phyloP scores from a whole-genome alignment of 345 rosid genomes.

The Rhodamnia rubescens region DNA sequence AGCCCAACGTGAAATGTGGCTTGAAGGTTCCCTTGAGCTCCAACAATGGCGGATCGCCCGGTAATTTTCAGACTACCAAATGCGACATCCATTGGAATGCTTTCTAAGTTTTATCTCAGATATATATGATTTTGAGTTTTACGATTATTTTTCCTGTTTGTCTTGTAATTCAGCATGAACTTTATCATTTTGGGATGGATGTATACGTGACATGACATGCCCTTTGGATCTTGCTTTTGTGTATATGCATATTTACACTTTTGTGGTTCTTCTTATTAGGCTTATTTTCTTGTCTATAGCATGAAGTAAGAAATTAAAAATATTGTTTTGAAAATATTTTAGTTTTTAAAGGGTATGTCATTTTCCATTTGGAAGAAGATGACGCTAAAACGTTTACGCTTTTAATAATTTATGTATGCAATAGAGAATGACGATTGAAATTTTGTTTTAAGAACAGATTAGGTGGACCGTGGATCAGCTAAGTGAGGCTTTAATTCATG shows the following conservation, averaged over 20 bases:
- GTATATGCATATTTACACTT: not conserved
- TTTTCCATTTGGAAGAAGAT: not conserved
- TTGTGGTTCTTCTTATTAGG: not conserved
- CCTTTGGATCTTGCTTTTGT: not conserved
- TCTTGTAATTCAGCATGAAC: not conserved
- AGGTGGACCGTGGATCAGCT: no score
- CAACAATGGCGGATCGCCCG: slow-evolving; percentile 7
- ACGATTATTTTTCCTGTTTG: not conserved
- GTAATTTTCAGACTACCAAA: slow-evolving; percentile 12
- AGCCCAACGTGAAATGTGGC: slow-evolving; percentile 49
- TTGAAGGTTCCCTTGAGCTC: slow-evolving; percentile 42
- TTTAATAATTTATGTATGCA: not conserved
- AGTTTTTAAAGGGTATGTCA: not conserved
- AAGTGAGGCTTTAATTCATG: no score
- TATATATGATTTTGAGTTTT: not conserved
- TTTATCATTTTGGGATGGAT: not conserved
- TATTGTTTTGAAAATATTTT: not conserved
- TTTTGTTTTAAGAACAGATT: no score
- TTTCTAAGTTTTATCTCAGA: not conserved
- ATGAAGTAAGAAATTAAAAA: not conserved
- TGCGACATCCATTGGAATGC: slow-evolving; percentile 28
- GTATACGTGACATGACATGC: not conserved
- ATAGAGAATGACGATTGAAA: not conserved
- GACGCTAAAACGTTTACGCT: not conserved
- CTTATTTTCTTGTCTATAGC: not conserved